A percentile compares a stretch with the other conserved stretches of the same genome.
These are phyloP conservation scores for Erythrobasidium yunnanense DNA, from an alignment of 768 basidiomycete species.

Conservation along the genomic window DNA sequence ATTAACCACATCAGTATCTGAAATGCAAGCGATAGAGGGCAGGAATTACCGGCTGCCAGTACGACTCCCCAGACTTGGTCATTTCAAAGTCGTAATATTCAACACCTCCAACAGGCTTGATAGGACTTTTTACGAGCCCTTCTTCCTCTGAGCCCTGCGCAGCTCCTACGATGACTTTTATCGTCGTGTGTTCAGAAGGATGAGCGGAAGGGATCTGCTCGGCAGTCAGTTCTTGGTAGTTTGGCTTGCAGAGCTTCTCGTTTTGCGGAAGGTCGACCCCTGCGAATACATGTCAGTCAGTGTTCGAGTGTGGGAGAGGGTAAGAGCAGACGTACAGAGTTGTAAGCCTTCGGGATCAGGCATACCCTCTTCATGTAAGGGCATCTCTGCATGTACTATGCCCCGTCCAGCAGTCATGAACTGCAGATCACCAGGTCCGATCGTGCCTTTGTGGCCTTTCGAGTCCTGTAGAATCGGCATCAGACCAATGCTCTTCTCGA, in stretches of 20 bases:
- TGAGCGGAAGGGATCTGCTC: conserved; percentile 43
- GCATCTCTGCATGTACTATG: conserved; percentile 51
- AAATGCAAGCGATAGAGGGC: too few species aligned
- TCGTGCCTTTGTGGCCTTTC: conserved; percentile 63
- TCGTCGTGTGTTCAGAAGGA: conserved; percentile 39
- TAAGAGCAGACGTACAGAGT: too few species aligned
- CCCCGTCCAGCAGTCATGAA: conserved; percentile 23
- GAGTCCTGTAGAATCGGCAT: too few species aligned
- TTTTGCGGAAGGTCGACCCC: conserved; percentile 44
- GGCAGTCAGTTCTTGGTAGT: conserved; percentile 70
- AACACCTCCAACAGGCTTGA: conserved; percentile 80
- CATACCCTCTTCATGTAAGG: conserved; percentile 55
- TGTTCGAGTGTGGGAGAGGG: too few species aligned
- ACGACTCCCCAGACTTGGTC: conserved; percentile 49
- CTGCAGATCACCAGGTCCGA: conserved; percentile 52
- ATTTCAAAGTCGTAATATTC: conserved; percentile 81
- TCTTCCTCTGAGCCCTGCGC: conserved; percentile 59
- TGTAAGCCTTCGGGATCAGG: conserved; percentile 65
- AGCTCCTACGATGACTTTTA: conserved; percentile 81
- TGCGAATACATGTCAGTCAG: too few species aligned
- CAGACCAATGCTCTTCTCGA: too few species aligned
- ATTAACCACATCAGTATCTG: too few species aligned
- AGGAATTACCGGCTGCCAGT: conserved; percentile 80
- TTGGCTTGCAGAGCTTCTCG: conserved; percentile 69
- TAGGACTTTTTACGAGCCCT: conserved; percentile 54